phyloP scores from a whole-genome alignment of 2,329 filamentous ascomycete species.

The Amphichorda felina region DNA sequence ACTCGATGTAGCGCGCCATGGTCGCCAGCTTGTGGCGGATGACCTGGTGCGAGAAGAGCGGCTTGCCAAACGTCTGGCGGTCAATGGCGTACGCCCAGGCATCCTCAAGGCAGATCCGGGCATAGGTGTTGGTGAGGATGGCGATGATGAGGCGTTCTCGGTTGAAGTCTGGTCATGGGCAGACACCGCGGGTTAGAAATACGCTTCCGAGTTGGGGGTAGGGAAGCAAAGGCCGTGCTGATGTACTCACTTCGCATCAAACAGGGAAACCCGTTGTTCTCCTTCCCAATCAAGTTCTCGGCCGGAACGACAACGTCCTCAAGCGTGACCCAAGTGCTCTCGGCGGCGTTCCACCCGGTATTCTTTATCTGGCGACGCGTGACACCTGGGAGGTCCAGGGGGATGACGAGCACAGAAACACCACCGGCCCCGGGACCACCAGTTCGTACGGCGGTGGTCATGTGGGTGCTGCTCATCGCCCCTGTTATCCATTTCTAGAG shows the following conservation, averaged over 20 bases:
- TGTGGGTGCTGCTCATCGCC: conserved; percentile 46
- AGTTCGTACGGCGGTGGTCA: conserved; percentile 50
- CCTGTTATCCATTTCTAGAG: conserved; percentile 61
- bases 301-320: conserved; percentile 43
- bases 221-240: too few species aligned
- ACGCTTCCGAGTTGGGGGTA: too few species aligned
- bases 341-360: conserved; percentile 54
- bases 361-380: conserved; percentile 43
- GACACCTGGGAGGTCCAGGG: conserved; percentile 35
- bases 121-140: conserved; percentile 42
- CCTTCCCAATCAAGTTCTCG: conserved; percentile 38
- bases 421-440: conserved; percentile 39
- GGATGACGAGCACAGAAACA: conserved; percentile 46
- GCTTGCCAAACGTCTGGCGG: conserved; percentile 45
- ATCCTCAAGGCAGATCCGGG: conserved; percentile 41
- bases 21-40: conserved; percentile 49
- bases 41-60: conserved; percentile 44
- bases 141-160: conserved; percentile 47
- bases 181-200: too few species aligned
- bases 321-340: conserved; percentile 42
- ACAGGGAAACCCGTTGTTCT: conserved; percentile 42
- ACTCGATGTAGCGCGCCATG: conserved; percentile 46
- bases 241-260: conserved; percentile 51
- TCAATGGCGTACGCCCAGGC: conserved; percentile 37
- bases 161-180: too few species aligned